Conservation (phyloP, 192 early-diverging fungal species). For the Coemansia sp. region DNA sequence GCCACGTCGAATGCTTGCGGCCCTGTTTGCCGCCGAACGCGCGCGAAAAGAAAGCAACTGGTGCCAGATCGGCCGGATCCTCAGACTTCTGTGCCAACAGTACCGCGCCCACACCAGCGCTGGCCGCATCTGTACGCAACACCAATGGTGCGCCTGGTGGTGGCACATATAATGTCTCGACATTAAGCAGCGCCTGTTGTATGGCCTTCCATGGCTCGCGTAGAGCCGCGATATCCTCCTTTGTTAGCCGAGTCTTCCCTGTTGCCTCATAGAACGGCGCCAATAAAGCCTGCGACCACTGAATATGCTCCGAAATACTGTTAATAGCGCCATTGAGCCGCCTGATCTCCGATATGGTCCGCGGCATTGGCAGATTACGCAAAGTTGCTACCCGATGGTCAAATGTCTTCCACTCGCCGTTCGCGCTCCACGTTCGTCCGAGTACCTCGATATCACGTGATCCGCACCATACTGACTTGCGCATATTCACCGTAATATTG, state of each 20-base stretch:
- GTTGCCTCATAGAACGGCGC: constrained; percentile 22
- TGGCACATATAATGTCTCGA: constrained; percentile 11
- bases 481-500: constrained; percentile 16
- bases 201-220: constrained; percentile 6
- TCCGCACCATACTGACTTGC: constrained; percentile 9
- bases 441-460: constrained; percentile 3
- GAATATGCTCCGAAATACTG: constrained; percentile 12
- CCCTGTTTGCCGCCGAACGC: constrained; percentile 16
- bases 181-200: constrained; percentile 5
- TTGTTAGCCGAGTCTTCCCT: neutral
- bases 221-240: neutral
- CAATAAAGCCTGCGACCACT: constrained; percentile 12
- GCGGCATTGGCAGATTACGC: constrained; percentile 9
- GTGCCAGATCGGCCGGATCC: constrained; percentile 5
- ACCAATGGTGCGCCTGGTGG: constrained; percentile 15
- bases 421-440: neutral
- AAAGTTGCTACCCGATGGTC: constrained; percentile 18
- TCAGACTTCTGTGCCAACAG: constrained; percentile 11
- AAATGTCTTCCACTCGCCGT: constrained; percentile 7
- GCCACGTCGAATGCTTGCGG: constrained; percentile 12
- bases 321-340: constrained; percentile 20
- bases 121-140: constrained; percentile 15
- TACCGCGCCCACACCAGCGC: constrained; percentile 19
- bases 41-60: constrained; percentile 20
- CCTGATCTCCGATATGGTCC: neutral